Evolutionary conservation across 495 filamentous ascomycete genomes (phyloP), one percentile per base, ranked within the genome.

Genomic region (Entonaema liquescens): DNA sequence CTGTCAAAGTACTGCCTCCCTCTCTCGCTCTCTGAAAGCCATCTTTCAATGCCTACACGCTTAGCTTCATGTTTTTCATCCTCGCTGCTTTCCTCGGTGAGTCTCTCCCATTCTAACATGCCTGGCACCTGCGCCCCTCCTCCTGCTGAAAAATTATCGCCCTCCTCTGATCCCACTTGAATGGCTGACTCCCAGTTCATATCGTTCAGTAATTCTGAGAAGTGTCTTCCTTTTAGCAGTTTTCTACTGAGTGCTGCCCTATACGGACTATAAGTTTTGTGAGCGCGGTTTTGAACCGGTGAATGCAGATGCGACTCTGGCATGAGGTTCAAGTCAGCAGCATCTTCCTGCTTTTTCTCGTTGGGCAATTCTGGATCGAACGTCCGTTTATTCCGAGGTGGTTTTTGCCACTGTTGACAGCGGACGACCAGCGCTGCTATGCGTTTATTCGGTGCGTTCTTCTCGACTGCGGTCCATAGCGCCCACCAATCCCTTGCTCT

Each of bases 401-500:
- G 65, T 36, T 25, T 73, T 50, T 61, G 61, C 71, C 71, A 69
- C 15, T 54, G 61, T 12, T 35, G 52, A n/a, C 66, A 70, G 61
- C 65, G 70, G 25, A 56, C 55, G 11, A 65, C 40, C 5, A 72
- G 50, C 8, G 42, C 26, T 8, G 52, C 57, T 31, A 70, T 62
- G 38, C 56, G 66, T 29, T 60, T 67, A 53, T 47, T 29, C 25
- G 44, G 49, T 29, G 29, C 26, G 0, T 33, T 40, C 3, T 62
- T 62, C 28, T 71, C 65, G 2, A 40, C 67, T n/a, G 74, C 68
- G 11, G 44, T 63, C 74, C 74, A 76, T 13, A 76, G 57, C 7
- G 62, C 23, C 71, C 71, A 76, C 74, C 74, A 76, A 28, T 76
- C 74, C 25, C 56, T 68, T 38, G 71, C 68, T 4, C 71, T 61